Conservation (phyloP, 306 rosid genomes). For the Gastrolobium bilobum region DNA sequence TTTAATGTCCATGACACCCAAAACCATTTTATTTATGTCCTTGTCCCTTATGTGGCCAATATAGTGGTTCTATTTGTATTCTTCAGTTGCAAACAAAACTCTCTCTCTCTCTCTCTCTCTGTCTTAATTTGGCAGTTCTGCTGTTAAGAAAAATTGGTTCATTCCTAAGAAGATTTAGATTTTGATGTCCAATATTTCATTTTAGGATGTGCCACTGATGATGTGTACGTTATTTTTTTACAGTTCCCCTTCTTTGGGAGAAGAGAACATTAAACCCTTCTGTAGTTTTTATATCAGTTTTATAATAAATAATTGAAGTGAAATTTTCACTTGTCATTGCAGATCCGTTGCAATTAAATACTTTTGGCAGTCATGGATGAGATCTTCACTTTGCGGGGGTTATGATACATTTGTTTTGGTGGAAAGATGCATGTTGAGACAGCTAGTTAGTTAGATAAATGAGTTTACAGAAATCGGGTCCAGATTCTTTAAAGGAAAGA, state of each 20-base stretch:
- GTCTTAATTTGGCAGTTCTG: neutral
- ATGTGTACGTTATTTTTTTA: neutral
- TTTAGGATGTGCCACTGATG: neutral
- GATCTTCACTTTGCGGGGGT: constrained; percentile 17
- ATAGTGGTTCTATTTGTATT: neutral
- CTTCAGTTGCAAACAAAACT: neutral
- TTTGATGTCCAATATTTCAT: neutral
- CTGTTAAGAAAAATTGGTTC: neutral
- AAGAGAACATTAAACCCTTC: neutral
- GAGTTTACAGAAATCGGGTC: constrained; percentile 29
- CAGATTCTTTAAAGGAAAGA: constrained; percentile 10
- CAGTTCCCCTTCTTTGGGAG: neutral
- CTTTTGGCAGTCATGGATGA: constrained; percentile 42
- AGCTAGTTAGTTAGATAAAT: constrained; percentile 39
- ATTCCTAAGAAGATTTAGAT: neutral
- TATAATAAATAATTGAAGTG: constrained; percentile 31
- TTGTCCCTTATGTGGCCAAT: neutral
- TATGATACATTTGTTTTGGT: constrained; percentile 29
- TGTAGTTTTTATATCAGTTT: constrained; percentile 6
- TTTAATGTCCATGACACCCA: neutral
- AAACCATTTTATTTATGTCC: neutral
- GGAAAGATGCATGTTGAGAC: constrained; percentile 38
- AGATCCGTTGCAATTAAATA: constrained; percentile 44
- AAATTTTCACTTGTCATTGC: constrained; percentile 37
- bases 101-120: no score